Conservation (phyloP, 768 basidiomycete genomes). For the Xerocomus brunneocitrinus region DNA sequence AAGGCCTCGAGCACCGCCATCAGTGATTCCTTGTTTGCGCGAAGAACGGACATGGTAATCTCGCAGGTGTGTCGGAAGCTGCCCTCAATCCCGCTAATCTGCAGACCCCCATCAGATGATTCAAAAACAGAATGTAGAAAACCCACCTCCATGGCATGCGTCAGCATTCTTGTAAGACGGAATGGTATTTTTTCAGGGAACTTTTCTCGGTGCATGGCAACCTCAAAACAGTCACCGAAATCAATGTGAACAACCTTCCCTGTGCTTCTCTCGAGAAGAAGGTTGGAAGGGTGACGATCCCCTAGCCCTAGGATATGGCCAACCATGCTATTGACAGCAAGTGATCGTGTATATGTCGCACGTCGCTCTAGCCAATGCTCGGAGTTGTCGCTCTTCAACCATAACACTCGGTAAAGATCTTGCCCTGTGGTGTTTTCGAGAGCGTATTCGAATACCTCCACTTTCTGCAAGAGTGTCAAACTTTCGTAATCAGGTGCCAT, state of each 20-base stretch:
- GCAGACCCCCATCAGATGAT: slow-evolving; percentile 8
- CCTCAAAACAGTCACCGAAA: slow-evolving; percentile 97
- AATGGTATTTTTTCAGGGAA: slow-evolving; percentile 99
- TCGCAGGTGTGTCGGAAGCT: slow-evolving; percentile 95
- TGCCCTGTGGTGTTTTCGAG: slow-evolving; percentile 98
- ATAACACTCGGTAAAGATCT: slow-evolving; percentile 92
- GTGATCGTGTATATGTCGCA: slow-evolving; percentile 90
- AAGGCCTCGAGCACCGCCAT: slow-evolving; percentile 99
- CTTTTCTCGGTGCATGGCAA: slow-evolving; percentile 97
- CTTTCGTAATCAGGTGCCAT: slow-evolving; percentile 99
- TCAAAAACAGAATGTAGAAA: not conserved
- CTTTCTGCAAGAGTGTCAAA: slow-evolving; percentile 90
- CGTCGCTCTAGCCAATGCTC: slow-evolving; percentile 98
- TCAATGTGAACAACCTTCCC: slow-evolving; percentile 97
- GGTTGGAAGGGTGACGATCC: slow-evolving; percentile 96
- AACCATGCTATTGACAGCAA: slow-evolving; percentile 97
- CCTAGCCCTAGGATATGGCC: slow-evolving; percentile 96
- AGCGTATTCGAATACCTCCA: slow-evolving; percentile 98
- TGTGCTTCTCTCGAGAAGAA: slow-evolving; percentile 84
- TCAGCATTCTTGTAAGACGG: slow-evolving; percentile 96
- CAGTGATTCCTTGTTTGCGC: slow-evolving; percentile 97
- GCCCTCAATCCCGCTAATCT: slow-evolving; percentile 98
- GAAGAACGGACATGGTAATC: slow-evolving; percentile 94
- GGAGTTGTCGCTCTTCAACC: slow-evolving; percentile 93
- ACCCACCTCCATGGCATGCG: slow-evolving; percentile 95